These are phyloP conservation scores for Fusarium sp. DNA, from an alignment of 2,329 filamentous ascomycete species.

Conservation along the genomic window DNA sequence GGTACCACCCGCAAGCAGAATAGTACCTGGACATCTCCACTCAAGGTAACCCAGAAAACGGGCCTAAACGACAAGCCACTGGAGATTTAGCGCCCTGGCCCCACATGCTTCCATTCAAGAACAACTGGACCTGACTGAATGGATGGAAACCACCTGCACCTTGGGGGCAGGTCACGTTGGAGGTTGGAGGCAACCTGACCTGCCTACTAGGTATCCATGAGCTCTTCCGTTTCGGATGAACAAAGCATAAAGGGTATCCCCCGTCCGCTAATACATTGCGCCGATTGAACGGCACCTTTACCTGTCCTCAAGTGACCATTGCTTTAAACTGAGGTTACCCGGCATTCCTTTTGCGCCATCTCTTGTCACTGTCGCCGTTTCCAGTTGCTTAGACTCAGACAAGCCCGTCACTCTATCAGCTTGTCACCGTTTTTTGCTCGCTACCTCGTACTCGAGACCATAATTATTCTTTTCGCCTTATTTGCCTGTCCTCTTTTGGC, in stretches of 20 bases:
- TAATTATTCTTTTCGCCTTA: constrained; percentile 1
- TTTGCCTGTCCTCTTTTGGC: neutral
- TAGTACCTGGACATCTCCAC: constrained; percentile 27
- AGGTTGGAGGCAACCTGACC: constrained; percentile 39
- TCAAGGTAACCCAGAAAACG: constrained; percentile 28
- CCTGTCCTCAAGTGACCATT: constrained; percentile 1
- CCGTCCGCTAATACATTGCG: constrained; percentile 27
- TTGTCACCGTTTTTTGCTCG: constrained; percentile 4
- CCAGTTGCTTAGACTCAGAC: constrained; percentile 5
- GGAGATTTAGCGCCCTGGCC: constrained; percentile 36
- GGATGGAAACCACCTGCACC: constrained; percentile 15
- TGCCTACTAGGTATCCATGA: constrained; percentile 1
- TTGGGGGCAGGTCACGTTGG: constrained; percentile 38
- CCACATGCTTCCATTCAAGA: constrained; percentile 35
- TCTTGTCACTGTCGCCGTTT: constrained; percentile 2
- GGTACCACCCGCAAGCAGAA: constrained; percentile 35
- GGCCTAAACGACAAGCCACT: constrained; percentile 33
- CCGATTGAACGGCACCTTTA: constrained; percentile 6
- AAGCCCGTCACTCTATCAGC: neutral
- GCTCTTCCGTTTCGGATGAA: constrained; percentile 25
- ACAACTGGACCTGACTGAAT: constrained; percentile 20
- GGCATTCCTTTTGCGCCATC: constrained; percentile 9
- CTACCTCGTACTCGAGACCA: constrained; percentile 6
- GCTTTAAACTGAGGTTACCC: neutral
- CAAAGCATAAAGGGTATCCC: constrained; percentile 41